Conservation (phyloP, 169 alveolate genomes). For the Eimeria tenella region DNA sequence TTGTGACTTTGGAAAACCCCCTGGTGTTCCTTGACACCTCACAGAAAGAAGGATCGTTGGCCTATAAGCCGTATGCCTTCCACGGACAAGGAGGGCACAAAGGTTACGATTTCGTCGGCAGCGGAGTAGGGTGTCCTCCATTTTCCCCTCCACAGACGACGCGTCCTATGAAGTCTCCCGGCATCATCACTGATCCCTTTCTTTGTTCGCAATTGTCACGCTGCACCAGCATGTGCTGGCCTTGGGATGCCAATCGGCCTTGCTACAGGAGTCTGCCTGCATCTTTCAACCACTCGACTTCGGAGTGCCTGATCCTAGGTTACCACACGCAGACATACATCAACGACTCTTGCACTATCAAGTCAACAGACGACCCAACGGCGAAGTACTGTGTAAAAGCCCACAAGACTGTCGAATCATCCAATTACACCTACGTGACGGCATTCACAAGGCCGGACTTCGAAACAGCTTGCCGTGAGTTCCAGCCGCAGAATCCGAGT, state of each 20-base stretch:
- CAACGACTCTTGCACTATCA: constrained; percentile 38
- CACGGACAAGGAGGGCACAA: constrained; percentile 81
- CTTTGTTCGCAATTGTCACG: constrained; percentile 72
- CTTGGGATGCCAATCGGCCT: constrained; percentile 32
- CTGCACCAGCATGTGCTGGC: constrained; percentile 82
- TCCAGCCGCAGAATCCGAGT: too few species aligned
- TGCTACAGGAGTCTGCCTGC: constrained; percentile 81
- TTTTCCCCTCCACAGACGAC: constrained; percentile 75
- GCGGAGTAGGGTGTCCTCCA: constrained; percentile 81
- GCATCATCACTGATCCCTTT: constrained; percentile 72
- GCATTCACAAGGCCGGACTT: constrained; percentile 79
- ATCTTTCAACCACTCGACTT: constrained; percentile 57
- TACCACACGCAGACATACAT: constrained; percentile 76
- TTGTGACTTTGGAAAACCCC: constrained; percentile 70
- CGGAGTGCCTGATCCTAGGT: constrained; percentile 79
- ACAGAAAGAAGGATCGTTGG: constrained; percentile 6
- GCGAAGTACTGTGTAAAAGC: constrained; percentile 76
- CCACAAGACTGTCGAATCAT: constrained; percentile 67
- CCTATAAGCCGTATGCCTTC: constrained; percentile 76
- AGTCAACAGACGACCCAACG: constrained; percentile 4
- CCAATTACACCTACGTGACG: constrained; percentile 71
- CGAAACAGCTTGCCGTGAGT: constrained; percentile 82
- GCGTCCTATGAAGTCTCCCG: constrained; percentile 59
- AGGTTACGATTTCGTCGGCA: constrained; percentile 78
- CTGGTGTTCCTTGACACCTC: constrained; percentile 72